phyloP scores from a whole-genome alignment of 148 eudicot genomes.

The Pouteria glomerata region DNA sequence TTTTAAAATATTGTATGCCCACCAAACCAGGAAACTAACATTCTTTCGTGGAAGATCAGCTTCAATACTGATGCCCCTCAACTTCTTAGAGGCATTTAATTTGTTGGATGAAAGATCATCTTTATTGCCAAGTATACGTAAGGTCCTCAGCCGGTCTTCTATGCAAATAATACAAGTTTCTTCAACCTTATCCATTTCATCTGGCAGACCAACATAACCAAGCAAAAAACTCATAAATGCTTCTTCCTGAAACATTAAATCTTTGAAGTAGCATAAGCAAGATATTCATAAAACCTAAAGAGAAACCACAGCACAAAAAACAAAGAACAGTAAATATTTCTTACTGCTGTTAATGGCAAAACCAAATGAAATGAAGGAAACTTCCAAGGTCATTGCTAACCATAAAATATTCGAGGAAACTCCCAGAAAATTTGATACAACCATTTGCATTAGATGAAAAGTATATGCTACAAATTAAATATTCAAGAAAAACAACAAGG shows the following conservation, averaged over 20 bases:
- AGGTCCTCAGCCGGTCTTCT: slow-evolving; percentile 66
- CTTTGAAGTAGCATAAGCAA: neutral
- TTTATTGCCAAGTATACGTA: slow-evolving; percentile 48
- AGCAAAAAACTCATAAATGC: neutral
- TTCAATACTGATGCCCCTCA: slow-evolving; percentile 58
- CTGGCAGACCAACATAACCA: slow-evolving; percentile 18
- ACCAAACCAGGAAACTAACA: slow-evolving; percentile 30
- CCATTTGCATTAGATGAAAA: neutral
- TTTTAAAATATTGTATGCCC: neutral
- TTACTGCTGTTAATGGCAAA: neutral
- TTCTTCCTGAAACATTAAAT: neutral
- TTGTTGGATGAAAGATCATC: slow-evolving; percentile 30
- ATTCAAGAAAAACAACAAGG: neutral
- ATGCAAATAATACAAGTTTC: slow-evolving; percentile 41
- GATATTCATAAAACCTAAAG: neutral
- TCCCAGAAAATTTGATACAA: neutral
- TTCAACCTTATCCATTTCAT: slow-evolving; percentile 25
- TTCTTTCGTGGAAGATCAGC: slow-evolving; percentile 48
- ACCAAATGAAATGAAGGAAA: neutral
- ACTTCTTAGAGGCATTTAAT: slow-evolving; percentile 22
- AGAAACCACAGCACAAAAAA: neutral
- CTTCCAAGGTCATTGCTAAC: neutral
- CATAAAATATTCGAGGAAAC: neutral
- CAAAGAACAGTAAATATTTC: neutral
- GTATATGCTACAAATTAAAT: neutral